phyloP scores from a whole-genome alignment of 2,329 filamentous ascomycete genomes.

The Verticillium isaacii region DNA sequence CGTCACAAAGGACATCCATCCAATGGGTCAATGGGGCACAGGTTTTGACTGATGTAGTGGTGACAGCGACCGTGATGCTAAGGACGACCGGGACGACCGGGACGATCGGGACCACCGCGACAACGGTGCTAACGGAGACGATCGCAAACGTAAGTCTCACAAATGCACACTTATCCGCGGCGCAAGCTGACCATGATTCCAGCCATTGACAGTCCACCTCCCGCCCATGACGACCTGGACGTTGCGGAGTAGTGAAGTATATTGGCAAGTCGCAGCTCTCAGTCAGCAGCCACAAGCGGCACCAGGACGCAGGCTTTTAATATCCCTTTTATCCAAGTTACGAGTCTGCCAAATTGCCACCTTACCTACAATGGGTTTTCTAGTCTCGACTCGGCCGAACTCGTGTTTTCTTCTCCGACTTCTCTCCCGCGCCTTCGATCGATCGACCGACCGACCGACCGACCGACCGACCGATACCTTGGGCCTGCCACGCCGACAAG shows the following conservation, averaged over 20 bases:
- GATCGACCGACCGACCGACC: not conserved
- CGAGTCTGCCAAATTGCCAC: constrained; percentile 10
- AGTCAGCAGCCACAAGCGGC: not conserved
- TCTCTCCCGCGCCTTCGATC: not conserved
- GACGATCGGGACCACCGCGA: constrained; percentile 70
- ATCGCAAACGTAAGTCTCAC: constrained; percentile 71
- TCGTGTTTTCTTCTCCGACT: constrained; percentile 1
- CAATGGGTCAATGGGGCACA: not conserved
- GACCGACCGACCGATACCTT: not conserved
- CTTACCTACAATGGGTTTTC: constrained; percentile 11
- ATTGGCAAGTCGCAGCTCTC: constrained; percentile 7
- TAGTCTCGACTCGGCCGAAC: constrained; percentile 13
- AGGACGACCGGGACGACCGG: constrained; percentile 66
- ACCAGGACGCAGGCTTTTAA: not conserved
- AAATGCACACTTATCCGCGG: constrained; percentile 5
- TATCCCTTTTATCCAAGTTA: not conserved
- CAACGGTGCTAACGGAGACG: constrained; percentile 76
- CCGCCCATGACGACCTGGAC: constrained; percentile 90
- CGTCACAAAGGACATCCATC: constrained; percentile 5
- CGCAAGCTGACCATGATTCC: constrained; percentile 8
- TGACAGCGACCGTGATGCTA: constrained; percentile 46
- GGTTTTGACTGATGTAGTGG: constrained; percentile 8
- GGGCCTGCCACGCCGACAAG: not conserved
- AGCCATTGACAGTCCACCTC: constrained; percentile 70
- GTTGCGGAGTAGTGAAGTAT: constrained; percentile 66